phyloP scores from a whole-genome alignment of 129 eudicot genomes.

The Centaurea solstitialis region DNA sequence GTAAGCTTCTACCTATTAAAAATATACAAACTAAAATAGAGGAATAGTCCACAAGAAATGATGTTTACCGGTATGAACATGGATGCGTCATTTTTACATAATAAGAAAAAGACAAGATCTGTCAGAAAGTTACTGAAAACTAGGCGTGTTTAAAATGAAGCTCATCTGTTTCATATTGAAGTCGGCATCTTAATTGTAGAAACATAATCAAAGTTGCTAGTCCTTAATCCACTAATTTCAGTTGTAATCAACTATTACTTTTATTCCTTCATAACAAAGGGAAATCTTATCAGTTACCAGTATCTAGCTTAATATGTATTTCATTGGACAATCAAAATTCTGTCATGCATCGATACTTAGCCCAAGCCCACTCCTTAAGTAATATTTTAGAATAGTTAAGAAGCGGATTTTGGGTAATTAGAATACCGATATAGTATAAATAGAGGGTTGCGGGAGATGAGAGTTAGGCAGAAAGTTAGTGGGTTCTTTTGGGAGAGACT shows the following conservation, averaged over 20 bases:
- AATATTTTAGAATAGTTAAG: too few species aligned
- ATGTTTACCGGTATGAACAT: not conserved
- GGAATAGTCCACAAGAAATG: not conserved
- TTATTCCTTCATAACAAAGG: not conserved
- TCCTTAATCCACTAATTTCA: not conserved
- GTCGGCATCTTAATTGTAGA: not conserved
- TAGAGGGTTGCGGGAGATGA: too few species aligned
- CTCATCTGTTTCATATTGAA: not conserved
- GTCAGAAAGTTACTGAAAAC: not conserved
- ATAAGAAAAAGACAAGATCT: not conserved
- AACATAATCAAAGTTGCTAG: not conserved
- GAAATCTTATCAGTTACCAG: not conserved
- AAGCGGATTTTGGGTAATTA: too few species aligned
- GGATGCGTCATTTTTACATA: not conserved
- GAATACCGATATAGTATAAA: too few species aligned
- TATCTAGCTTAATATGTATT: not conserved
- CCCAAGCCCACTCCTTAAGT: too few species aligned
- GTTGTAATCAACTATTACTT: not conserved
- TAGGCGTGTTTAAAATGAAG: not conserved
- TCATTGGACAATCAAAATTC: not conserved
- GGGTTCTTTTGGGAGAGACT: too few species aligned
- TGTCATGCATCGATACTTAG: too few species aligned
- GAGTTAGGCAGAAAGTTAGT: too few species aligned
- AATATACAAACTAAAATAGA: not conserved
- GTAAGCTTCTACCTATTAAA: not conserved